These are phyloP conservation scores for Labyrinthula sp. DNA, from an alignment of 352 stramenopile species.

Conservation along the genomic window DNA sequence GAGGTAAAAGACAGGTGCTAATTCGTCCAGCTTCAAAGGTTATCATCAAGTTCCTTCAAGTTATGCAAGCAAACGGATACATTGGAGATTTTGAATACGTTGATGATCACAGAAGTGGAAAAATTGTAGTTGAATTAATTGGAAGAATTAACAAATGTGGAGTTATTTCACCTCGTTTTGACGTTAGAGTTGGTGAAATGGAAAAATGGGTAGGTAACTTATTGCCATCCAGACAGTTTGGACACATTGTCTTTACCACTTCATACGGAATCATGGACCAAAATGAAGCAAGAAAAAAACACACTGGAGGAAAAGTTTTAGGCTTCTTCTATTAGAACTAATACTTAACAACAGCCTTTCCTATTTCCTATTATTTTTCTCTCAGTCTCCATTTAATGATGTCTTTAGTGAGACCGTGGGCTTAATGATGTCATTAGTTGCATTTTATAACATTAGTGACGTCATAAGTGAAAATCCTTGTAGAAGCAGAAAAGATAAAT, in stretches of 20 bases:
- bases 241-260: constrained; percentile 80
- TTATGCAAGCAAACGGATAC: constrained; percentile 99
- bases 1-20: constrained; percentile 95
- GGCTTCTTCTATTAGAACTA: constrained; percentile 99
- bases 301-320: constrained; percentile 99
- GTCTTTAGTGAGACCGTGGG: too few relatives aligned
- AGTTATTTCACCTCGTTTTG: constrained; percentile 95
- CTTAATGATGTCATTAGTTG: too few relatives aligned
- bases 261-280: constrained; percentile 76
- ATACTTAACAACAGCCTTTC: constrained; percentile 38
- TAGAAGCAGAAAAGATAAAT: too few relatives aligned
- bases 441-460: too few relatives aligned
- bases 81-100: constrained; percentile 99
- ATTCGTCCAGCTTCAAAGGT: constrained; percentile 97
- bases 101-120: constrained; percentile 94
- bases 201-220: constrained; percentile 99
- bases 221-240: constrained; percentile 92
- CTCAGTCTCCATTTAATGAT: too few relatives aligned
- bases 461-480: too few relatives aligned
- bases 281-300: constrained; percentile 89
- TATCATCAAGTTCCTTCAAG: constrained; percentile 98
- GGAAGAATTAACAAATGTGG: constrained; percentile 99
- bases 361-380: too few relatives aligned
- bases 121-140: constrained; percentile 94
- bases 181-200: constrained; percentile 81